Evolutionary conservation across 345 rosid genomes (phyloP).

Genomic region (Salix brachista): DNA sequence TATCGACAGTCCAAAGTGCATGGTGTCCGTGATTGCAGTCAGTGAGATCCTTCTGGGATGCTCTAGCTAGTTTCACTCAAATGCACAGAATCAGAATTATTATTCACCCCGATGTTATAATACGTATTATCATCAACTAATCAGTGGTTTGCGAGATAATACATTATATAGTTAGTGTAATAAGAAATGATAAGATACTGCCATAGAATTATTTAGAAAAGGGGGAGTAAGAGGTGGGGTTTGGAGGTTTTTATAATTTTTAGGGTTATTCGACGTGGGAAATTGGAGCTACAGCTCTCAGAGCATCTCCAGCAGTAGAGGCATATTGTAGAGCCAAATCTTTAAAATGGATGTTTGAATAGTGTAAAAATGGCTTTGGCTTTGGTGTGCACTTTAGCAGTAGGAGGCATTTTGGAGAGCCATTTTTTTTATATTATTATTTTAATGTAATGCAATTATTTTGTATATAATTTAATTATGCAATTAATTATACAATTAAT

Average conservation of each 20-base stretch:
- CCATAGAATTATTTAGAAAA: not conserved
- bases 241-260: conserved; percentile 8
- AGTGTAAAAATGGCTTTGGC: too few relatives aligned
- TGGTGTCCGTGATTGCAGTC: conserved; percentile 36
- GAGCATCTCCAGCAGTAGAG: too few relatives aligned
- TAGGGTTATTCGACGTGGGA: conserved; percentile 17
- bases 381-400: too few relatives aligned
- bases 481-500: too few relatives aligned
- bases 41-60: not conserved
- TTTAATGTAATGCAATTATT: too few relatives aligned
- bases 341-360: too few relatives aligned
- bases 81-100: conserved; percentile 29
- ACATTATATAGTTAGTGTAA: not conserved
- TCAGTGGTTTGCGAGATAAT: not conserved
- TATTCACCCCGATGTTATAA: conserved; percentile 12
- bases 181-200: not conserved
- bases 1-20: not conserved
- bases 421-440: too few relatives aligned
- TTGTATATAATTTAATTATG: too few relatives aligned
- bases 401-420: too few relatives aligned
- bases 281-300: conserved; percentile 44
- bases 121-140: conserved; percentile 15
- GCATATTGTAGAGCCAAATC: too few relatives aligned
- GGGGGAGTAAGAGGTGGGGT: not conserved
- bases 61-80: not conserved